Conservation (phyloP, 2,329 filamentous ascomycete genomes). For the Beauveria pseudobassiana region DNA sequence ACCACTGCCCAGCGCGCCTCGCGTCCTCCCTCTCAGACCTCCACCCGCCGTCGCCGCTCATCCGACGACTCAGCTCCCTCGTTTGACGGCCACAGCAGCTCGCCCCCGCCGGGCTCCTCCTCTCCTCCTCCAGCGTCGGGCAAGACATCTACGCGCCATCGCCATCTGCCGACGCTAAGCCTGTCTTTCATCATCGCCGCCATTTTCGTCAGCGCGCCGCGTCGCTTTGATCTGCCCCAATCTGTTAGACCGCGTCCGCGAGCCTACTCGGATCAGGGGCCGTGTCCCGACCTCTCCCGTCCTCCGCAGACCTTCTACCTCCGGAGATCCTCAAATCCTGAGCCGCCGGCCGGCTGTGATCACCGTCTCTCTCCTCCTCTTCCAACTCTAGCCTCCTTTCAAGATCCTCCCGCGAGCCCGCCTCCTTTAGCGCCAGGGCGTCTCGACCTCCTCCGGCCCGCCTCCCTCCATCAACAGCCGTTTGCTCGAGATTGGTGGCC, state of each 20-base stretch:
- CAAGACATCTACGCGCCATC: background rate
- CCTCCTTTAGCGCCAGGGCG: constrained; percentile 29
- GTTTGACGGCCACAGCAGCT: background rate
- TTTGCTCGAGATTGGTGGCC: constrained; percentile 24
- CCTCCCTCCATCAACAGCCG: constrained; percentile 26
- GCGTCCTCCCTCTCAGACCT: background rate
- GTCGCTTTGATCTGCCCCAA: background rate
- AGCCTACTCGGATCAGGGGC: constrained; percentile 12
- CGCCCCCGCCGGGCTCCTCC: constrained; percentile 1
- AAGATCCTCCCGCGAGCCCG: constrained; percentile 30
- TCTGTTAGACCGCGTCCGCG: background rate
- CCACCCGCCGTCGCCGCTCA: background rate
- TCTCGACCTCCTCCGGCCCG: constrained; percentile 24
- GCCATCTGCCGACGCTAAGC: background rate
- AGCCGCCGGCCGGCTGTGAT: constrained; percentile 17
- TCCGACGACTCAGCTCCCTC: constrained; percentile 5
- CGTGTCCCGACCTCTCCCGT: constrained; percentile 15
- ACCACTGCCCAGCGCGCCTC: background rate
- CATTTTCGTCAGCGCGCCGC: background rate
- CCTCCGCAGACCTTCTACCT: constrained; percentile 15
- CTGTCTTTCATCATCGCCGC: background rate
- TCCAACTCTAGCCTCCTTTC: constrained; percentile 23
- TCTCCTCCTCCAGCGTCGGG: constrained; percentile 1
- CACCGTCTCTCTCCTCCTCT: constrained; percentile 5
- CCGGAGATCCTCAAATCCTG: constrained; percentile 31